Evolutionary conservation across 129 eudicot species (phyloP).

Genomic region (Saussurea involucrata): DNA sequence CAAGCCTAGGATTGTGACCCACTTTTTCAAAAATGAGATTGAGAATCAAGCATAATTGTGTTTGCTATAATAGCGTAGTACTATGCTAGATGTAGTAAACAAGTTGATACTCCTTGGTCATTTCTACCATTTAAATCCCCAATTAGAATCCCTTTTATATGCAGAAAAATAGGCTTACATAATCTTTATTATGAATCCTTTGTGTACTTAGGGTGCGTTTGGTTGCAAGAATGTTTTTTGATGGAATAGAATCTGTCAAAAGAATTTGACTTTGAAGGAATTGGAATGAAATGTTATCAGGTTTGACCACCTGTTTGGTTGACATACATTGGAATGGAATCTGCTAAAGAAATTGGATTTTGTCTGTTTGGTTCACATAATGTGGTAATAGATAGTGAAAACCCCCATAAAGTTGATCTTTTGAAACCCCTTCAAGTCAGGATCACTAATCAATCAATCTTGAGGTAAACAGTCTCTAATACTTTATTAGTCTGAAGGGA

Average conservation of each 20-base stretch:
- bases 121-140: conserved; percentile 1
- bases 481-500: background rate
- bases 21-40: background rate
- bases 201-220: too few relatives aligned
- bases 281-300: too few relatives aligned
- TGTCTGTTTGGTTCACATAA: too few relatives aligned
- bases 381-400: background rate
- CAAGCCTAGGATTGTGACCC: background rate
- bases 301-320: too few relatives aligned
- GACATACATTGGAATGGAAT: too few relatives aligned
- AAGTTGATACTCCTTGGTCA: background rate
- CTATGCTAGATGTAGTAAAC: background rate
- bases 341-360: too few relatives aligned
- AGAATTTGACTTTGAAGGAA: too few relatives aligned
- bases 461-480: conserved; percentile 2
- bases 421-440: background rate
- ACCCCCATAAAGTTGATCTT: background rate
- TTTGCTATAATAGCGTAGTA: background rate
- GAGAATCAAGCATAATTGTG: background rate
- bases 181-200: background rate
- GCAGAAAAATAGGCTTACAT: background rate
- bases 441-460: conserved; percentile 11
- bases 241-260: too few relatives aligned
- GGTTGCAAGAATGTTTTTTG: too few relatives aligned
- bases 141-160: background rate